Percentiles rank a stretch among this genome's conserved stretches.
Evolutionary conservation across 108 stramenopile species (phyloP).

Genomic region (Cyclotella atomus): DNA sequence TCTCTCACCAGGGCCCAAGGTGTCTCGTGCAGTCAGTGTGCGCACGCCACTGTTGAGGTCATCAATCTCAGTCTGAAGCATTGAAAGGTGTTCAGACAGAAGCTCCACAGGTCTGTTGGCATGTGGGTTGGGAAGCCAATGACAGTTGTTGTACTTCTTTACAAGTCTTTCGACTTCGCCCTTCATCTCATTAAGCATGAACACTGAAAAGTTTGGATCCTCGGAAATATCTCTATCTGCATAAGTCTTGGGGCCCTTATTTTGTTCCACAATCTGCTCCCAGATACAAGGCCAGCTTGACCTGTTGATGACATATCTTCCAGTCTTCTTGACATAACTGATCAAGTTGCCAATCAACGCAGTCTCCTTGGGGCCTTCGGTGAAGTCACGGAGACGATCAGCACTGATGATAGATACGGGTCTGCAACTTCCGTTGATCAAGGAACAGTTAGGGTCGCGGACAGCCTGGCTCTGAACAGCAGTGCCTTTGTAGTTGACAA

Average conservation of each 20-base stretch:
- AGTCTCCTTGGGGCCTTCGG: neutral
- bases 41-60: neutral
- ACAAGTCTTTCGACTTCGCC: constrained; percentile 2
- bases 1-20: constrained; percentile 14
- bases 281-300: neutral
- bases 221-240: neutral
- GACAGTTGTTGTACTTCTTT: constrained; percentile 1
- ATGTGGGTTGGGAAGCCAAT: neutral
- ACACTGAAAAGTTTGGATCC: constrained; percentile 13
- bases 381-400: neutral
- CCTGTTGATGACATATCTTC: neutral
- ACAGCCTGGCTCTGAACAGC: neutral
- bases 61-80: constrained; percentile 10
- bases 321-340: neutral
- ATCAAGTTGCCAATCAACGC: neutral
- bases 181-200: constrained; percentile 11
- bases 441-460: neutral
- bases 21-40: neutral
- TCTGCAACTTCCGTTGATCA: neutral
- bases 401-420: neutral
- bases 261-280: neutral
- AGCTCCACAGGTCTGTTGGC: constrained; percentile 8
- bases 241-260: neutral
- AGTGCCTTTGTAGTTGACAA: neutral
- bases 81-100: constrained; percentile 1